Evolutionary conservation across 192 early-diverging fungal genomes (phyloP), one percentile per base, ranked within the genome.

Genomic region (Coemansia sp.): DNA sequence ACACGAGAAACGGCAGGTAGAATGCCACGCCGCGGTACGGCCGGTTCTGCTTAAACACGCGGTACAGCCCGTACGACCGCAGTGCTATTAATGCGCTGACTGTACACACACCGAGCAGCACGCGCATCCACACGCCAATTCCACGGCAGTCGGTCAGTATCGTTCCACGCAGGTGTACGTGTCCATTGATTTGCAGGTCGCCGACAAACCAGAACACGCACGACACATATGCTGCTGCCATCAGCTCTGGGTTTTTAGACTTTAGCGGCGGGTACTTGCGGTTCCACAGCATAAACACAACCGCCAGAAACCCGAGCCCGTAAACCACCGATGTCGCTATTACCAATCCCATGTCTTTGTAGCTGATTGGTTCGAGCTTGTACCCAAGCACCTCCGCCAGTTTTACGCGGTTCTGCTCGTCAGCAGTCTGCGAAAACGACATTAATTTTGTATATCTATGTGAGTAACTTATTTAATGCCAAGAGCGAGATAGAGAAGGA

Each of bases 121-220:
- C 68, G 11, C 78, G 57, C 16, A 81, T 19, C 78, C 78, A 81
- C 14, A 81, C 58, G 11, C 78, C 78, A 29, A 69, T 58, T 6
- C 60, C 61, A 22, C 54, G 50, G 49, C 78, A 81, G 24, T 65
- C 67, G 1, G 58, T 62, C 48, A 74, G 32, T 18, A 38, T 31
- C 0, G 65, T 56, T 10, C 50, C 46, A 2, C 32, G 47, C 14
- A 68, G 42, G 30, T 74, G 71, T n/a, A 81, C 62, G 28, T 71
- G 68, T 1, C 78, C 78, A 59, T 75, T 81, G 40, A 81, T 71
- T 14, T 81, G 68, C 5, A 71, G 18, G 55, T 81, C 78, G 33
- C 78, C 78, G 16, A 81, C 19, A 46, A 71, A 70, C 78, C 78
- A 81, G 40, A 58, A 75, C 5, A 71, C 53, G 33, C 71, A 66